Conservation (phyloP, 768 basidiomycete genomes). For the Gloeopeniophorella convolvens region DNA sequence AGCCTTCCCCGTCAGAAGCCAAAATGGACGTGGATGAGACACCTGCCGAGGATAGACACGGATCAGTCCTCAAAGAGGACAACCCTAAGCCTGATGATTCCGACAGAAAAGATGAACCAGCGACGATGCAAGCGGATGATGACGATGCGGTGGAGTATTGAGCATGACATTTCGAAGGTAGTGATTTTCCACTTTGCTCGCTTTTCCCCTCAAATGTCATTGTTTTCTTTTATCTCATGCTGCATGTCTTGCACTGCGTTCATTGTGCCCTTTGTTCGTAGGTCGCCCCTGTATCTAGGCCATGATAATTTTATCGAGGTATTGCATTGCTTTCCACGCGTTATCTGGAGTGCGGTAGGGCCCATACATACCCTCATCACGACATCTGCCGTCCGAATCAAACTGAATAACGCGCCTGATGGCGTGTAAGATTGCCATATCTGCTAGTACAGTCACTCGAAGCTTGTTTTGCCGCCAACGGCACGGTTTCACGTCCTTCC, state of each 20-base stretch:
- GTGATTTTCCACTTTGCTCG: conserved; percentile 1
- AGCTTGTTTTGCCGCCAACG: conserved; percentile 10
- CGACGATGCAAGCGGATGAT: conserved; percentile 57
- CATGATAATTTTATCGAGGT: conserved; percentile 16
- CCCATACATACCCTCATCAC: neutral
- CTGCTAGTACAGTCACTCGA: conserved; percentile 1
- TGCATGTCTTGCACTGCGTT: conserved; percentile 6
- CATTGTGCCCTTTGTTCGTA: conserved; percentile 12
- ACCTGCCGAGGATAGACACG: conserved; percentile 7
- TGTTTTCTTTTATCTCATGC: conserved; percentile 11
- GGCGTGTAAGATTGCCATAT: conserved; percentile 4
- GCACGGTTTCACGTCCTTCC: conserved; percentile 9
- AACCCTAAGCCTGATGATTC: conserved; percentile 13
- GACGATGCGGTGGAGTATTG: conserved; percentile 81
- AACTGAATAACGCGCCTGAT: conserved; percentile 8
- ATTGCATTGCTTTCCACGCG: neutral
- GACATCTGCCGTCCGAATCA: conserved; percentile 12
- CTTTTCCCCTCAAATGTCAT: conserved; percentile 9
- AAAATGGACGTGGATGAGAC: conserved; percentile 21
- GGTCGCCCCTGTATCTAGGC: conserved; percentile 19
- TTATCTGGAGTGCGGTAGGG: neutral
- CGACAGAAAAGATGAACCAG: conserved; percentile 24
- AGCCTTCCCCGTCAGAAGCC: conserved; percentile 13
- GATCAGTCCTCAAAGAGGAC: conserved; percentile 7
- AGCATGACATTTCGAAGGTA: conserved; percentile 10